These are phyloP conservation scores for Bolboschoenus planiculmis DNA, from an alignment of 176 grass and related monocot species.

Conservation along the genomic window DNA sequence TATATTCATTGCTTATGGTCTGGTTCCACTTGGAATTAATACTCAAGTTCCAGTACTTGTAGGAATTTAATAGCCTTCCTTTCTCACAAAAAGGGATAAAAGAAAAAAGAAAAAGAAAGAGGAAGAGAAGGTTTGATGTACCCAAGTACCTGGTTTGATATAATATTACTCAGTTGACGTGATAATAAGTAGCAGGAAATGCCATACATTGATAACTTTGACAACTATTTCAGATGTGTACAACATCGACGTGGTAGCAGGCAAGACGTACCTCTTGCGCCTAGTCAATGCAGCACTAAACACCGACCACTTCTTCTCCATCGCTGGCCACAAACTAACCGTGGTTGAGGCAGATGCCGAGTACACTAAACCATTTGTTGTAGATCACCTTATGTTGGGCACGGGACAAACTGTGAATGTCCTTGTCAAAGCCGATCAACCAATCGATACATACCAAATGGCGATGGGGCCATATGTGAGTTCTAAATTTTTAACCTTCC, in stretches of 20 bases:
- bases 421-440: background rate
- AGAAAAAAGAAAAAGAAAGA: too few relatives aligned
- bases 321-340: slow-evolving; percentile 21
- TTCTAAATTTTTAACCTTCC: slow-evolving; percentile 6
- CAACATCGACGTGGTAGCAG: background rate
- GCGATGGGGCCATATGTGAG: background rate
- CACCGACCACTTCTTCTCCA: slow-evolving; percentile 23
- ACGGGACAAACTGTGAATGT: slow-evolving; percentile 22
- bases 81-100: too few relatives aligned
- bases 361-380: slow-evolving; percentile 25
- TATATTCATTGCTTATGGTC: background rate
- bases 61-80: background rate
- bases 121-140: too few relatives aligned
- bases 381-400: slow-evolving; percentile 10
- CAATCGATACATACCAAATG: slow-evolving; percentile 3
- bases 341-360: slow-evolving; percentile 21
- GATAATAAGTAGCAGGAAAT: background rate
- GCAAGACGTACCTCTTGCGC: slow-evolving; percentile 23
- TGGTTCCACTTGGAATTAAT: background rate
- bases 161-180: background rate
- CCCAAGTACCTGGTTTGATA: too few relatives aligned
- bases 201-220: background rate
- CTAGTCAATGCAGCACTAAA: slow-evolving; percentile 20
- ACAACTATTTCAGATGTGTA: slow-evolving; percentile 2
- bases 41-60: background rate